These are phyloP conservation scores for Fistulifera solaris DNA, from an alignment of 108 stramenopile genomes.

Conservation along the genomic window DNA sequence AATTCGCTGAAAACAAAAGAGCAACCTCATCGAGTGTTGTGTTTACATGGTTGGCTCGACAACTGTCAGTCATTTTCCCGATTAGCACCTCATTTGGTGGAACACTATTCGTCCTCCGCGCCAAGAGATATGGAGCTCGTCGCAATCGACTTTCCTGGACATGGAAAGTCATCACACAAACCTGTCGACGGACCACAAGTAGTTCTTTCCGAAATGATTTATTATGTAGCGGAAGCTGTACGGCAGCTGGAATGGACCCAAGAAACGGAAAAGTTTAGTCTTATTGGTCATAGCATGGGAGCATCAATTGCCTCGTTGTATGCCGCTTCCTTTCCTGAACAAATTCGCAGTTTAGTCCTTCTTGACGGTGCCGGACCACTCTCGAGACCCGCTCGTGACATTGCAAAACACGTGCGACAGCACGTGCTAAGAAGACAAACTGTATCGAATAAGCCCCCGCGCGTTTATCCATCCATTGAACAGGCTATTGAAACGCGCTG, in stretches of 20 bases:
- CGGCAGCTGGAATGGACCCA: constrained; percentile 11
- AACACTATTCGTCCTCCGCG: neutral
- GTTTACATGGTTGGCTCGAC: constrained; percentile 76
- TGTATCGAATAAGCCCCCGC: constrained; percentile 15
- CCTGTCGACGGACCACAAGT: constrained; percentile 28
- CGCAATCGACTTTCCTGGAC: constrained; percentile 36
- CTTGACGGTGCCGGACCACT: constrained; percentile 62
- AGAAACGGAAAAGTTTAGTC: constrained; percentile 12
- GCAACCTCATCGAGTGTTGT: constrained; percentile 13
- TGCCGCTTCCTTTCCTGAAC: constrained; percentile 61
- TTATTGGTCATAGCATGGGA: constrained; percentile 79
- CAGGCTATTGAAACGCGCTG: constrained; percentile 39
- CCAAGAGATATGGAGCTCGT: constrained; percentile 1
- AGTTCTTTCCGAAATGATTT: constrained; percentile 18
- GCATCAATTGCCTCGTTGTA: constrained; percentile 43
- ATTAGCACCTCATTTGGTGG: constrained; percentile 41
- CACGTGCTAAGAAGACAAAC: constrained; percentile 15
- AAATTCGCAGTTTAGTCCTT: constrained; percentile 36
- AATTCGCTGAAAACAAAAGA: too few species aligned
- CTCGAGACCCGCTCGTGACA: constrained; percentile 28
- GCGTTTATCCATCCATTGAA: constrained; percentile 37
- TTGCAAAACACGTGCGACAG: constrained; percentile 32
- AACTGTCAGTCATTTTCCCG: constrained; percentile 62
- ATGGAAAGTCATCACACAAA: constrained; percentile 35
- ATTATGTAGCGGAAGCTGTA: constrained; percentile 29